Percentiles rank a stretch among this genome's conserved stretches.
Conservation (phyloP, 331 rosid species). For the Malus hybrid region DNA sequence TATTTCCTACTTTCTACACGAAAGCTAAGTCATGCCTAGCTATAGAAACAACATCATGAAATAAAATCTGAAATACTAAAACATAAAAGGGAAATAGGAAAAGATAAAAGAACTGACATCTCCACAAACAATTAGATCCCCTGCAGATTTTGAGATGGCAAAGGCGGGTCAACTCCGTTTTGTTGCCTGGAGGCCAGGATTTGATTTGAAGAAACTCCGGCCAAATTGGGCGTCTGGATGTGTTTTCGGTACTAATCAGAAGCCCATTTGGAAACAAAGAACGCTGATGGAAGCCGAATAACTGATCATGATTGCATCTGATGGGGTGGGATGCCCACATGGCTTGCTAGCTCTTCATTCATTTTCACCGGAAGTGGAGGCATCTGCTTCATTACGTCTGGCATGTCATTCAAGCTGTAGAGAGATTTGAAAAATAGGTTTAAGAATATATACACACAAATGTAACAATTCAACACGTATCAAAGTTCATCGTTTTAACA, state of each 20-base stretch:
- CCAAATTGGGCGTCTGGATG: neutral
- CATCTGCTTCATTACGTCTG: constrained; percentile 97
- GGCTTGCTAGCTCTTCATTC: constrained; percentile 75
- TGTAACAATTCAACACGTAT: neutral
- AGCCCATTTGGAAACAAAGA: neutral
- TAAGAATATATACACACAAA: neutral
- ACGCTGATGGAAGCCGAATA: neutral
- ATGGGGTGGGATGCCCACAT: constrained; percentile 57
- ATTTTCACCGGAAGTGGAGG: constrained; percentile 86
- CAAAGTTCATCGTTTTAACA: neutral
- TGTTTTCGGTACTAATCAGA: neutral
- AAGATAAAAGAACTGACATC: neutral
- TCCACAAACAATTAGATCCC: constrained; percentile 37
- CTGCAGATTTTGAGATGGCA: constrained; percentile 6
- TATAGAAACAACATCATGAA: constrained; percentile 17
- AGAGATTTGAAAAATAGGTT: neutral
- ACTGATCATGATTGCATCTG: constrained; percentile 51
- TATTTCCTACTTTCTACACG: constrained; percentile 41
- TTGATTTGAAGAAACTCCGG: constrained; percentile 13
- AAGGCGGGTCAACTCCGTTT: constrained; percentile 30
- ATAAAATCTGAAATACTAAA: constrained; percentile 26
- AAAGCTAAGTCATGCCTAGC: constrained; percentile 35
- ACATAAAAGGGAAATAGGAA: neutral
- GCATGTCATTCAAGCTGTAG: constrained; percentile 58
- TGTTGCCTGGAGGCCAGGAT: constrained; percentile 18